These are phyloP conservation scores for Pleurotus djamor DNA, from an alignment of 768 basidiomycete genomes.

Conservation along the genomic window DNA sequence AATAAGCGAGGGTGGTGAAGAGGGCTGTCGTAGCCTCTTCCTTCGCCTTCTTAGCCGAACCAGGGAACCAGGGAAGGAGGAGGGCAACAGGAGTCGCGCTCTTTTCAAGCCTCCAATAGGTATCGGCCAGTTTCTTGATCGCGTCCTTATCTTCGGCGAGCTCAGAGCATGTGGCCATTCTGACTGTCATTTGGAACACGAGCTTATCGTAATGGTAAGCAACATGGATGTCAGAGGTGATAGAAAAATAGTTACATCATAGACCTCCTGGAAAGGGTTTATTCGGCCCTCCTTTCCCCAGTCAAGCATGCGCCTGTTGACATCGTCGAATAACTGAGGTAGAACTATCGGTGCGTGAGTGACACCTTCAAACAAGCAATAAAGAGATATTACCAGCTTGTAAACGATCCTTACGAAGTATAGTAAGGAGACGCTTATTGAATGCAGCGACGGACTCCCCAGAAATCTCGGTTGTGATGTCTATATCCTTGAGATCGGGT, in stretches of 20 bases:
- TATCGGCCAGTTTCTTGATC: slow-evolving; percentile 18
- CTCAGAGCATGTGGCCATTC: slow-evolving; percentile 31
- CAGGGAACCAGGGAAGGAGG: slow-evolving; percentile 32
- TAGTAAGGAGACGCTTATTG: slow-evolving; percentile 16
- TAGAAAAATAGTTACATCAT: slow-evolving; percentile 20
- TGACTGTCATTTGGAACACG: slow-evolving; percentile 32
- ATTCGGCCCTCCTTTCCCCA: slow-evolving; percentile 26
- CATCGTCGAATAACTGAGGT: slow-evolving; percentile 23
- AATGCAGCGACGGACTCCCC: slow-evolving; percentile 14
- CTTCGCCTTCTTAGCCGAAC: slow-evolving; percentile 23
- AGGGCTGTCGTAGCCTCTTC: slow-evolving; percentile 26
- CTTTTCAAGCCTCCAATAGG: slow-evolving; percentile 29
- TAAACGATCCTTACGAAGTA: slow-evolving; percentile 20
- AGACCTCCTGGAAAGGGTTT: slow-evolving; percentile 29
- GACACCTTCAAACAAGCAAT: neutral
- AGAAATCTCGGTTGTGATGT: slow-evolving; percentile 9
- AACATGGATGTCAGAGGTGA: no score
- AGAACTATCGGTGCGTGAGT: neutral
- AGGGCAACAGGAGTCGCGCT: slow-evolving; percentile 28
- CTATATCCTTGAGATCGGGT: slow-evolving; percentile 20
- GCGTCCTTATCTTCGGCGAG: slow-evolving; percentile 23
- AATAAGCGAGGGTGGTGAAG: slow-evolving; percentile 19
- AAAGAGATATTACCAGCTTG: slow-evolving; percentile 14
- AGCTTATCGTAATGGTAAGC: slow-evolving; percentile 15
- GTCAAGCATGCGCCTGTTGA: slow-evolving; percentile 15